Base-by-base conservation (phyloP, 257 asterid genomes). In the Knoxia roxburghii region DNA sequence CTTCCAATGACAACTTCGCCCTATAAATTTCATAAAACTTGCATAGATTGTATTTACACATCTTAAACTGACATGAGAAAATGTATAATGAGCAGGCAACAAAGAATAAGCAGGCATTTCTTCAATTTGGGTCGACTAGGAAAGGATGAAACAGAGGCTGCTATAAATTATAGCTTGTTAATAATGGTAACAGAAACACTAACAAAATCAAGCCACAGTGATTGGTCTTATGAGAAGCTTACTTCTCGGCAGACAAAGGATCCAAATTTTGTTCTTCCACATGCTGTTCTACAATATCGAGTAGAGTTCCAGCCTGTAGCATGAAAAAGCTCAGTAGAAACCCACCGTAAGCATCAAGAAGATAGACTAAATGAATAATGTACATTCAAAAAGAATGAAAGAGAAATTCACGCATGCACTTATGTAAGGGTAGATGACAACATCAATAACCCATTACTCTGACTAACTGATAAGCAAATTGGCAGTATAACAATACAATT, bases 221-320 rank as follows among this genome's bases (percentile, higher is more conserved):
- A 2, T 55, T 20, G 6, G 65, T n/a, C 32, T 67, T 15, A 23
- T 27, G 65, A 20, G 56, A 75, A 52, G 56, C 82, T 23, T 84
- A 87, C 95, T 77, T 81, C 72, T 76, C 68, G 24, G 83, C 74
- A 73, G 26, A 70, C 50, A 87, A 76, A 0, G 88, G 94, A 68
- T 87, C 94, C 74, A 89, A 73, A 68, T 68, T 75, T 65, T 82
- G 91, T 75, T 84, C 95, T 80, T 87, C 95, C 78, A 87, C 89
- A 61, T 87, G 86, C 79, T 82, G 94, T 69, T 87, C 95, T 66
- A 87, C 91, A 53, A 65, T 73, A 79, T 90, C 89, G 57, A 90
- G 93, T 65, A 76, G 35, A 7, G 56, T 35, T 72, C 85, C 95
- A 58, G 80, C 89, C 97, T 89, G 75, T 65, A 75, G 72, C 64